phyloP scores from a whole-genome alignment of 805 yeast genomes.

The Kluyveromyces siamensis region DNA sequence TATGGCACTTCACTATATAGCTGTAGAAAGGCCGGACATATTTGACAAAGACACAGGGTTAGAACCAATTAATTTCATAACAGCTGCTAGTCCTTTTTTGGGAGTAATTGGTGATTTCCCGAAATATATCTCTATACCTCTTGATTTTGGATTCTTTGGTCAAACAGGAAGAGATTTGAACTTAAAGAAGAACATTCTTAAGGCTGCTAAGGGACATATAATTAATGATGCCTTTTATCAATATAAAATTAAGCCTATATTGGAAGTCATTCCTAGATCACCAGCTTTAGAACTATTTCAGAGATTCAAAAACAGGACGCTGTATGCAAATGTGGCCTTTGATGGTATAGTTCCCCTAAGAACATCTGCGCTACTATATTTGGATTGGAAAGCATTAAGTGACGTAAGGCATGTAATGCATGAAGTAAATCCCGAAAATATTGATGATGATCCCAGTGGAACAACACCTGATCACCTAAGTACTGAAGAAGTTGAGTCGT shows the following conservation, averaged over 20 bases:
- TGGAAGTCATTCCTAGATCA: constrained; percentile 67
- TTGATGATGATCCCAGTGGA: not conserved
- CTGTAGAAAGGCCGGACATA: constrained; percentile 53
- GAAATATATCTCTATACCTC: constrained; percentile 68
- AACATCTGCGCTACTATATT: constrained; percentile 74
- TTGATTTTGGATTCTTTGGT: constrained; percentile 87
- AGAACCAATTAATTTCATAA: constrained; percentile 68
- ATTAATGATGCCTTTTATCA: constrained; percentile 7
- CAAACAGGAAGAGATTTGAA: constrained; percentile 88
- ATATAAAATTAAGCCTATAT: constrained; percentile 39
- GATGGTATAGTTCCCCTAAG: constrained; percentile 96
- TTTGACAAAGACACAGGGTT: constrained; percentile 39
- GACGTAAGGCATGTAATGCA: constrained; percentile 35
- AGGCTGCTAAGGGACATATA: constrained; percentile 21
- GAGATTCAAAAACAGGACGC: constrained; percentile 59
- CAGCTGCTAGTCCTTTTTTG: constrained; percentile 80
- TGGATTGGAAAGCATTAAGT: constrained; percentile 74
- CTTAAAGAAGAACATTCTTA: constrained; percentile 36
- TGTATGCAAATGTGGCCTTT: constrained; percentile 82
- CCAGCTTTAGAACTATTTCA: constrained; percentile 60
- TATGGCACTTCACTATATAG: constrained; percentile 76
- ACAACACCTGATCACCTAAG: constrained; percentile 1
- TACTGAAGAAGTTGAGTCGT: not conserved
- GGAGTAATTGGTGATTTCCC: constrained; percentile 90
- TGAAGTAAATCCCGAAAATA: constrained; percentile 5